phyloP scores from a whole-genome alignment of 495 filamentous ascomycete species.

The Xylaria scruposa region DNA sequence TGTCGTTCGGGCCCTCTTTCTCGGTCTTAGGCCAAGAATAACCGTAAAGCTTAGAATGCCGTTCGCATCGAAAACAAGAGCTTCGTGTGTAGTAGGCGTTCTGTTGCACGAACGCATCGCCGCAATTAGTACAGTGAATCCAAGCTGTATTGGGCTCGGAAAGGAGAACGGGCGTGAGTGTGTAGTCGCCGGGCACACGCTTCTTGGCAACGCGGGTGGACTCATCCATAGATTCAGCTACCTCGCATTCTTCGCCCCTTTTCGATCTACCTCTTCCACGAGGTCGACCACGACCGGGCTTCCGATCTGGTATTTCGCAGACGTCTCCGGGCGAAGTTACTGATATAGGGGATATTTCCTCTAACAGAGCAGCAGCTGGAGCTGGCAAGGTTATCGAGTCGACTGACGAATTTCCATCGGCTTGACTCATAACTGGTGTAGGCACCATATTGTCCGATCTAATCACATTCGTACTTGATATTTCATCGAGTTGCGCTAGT shows the following conservation, averaged over 20 bases:
- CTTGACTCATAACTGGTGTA: background rate
- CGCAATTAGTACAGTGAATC: conserved; percentile 87
- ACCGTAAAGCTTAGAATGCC: conserved; percentile 94
- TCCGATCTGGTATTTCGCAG: background rate
- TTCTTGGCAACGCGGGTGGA: conserved; percentile 41
- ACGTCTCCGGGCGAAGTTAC: background rate
- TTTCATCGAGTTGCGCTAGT: background rate
- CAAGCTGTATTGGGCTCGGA: conserved; percentile 77
- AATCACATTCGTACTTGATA: background rate
- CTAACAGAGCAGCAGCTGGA: background rate
- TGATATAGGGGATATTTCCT: conserved; percentile 9
- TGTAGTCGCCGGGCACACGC: conserved; percentile 77
- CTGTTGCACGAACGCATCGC: conserved; percentile 78
- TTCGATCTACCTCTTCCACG: conserved; percentile 12
- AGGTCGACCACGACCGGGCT: conserved; percentile 3
- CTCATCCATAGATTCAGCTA: conserved; percentile 17
- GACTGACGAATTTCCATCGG: conserved; percentile 20
- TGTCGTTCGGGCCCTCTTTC: conserved; percentile 71
- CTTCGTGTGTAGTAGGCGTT: conserved; percentile 85
- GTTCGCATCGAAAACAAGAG: conserved; percentile 89
- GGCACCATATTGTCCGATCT: conserved; percentile 22
- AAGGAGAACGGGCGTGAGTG: conserved; percentile 73
- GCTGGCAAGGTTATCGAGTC: background rate
- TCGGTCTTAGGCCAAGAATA: conserved; percentile 96
- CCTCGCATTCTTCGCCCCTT: conserved; percentile 24